Evolutionary conservation across 2,329 filamentous ascomycete species (phyloP), one percentile per base, ranked within the genome.

Genomic region (Venturia nashicola): DNA sequence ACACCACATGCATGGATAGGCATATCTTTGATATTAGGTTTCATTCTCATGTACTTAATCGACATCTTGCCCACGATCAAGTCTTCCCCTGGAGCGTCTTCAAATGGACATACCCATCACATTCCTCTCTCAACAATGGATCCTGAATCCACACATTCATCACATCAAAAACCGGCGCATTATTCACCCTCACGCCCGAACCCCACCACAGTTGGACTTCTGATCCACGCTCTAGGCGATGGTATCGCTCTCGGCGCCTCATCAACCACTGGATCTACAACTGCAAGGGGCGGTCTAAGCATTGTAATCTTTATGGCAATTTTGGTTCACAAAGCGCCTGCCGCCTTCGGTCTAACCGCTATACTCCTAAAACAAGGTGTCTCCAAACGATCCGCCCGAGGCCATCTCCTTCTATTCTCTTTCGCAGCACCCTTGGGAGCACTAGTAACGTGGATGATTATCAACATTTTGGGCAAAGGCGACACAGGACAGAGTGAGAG

Each of bases 281-380:
- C 86, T 3, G 85, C 85, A 66, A 87, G 88, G 32, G 12, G 63
- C 61, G 40, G n/a, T 32, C 78, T 99, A 12, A 91, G 90, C 43
- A 85, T 97, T 66, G 90, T 99, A 69, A 91, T 99, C 46, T 99
- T 99, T 74, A 76, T 96, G 48, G 94, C 94, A 12, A 94, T 99
- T 69, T 95, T 99, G 89, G 85, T 97, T 6, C 94, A 99, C 76
- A 99, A 97, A 77, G 93, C 91, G 1, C 93, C 92, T 0, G 94
- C 94, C 1, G 92, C 94, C 0, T 99, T 99, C 77, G 94, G 94
- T 0, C 78, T 99, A 59, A 97, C 93, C 0, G 92, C 91, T 1
- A 85, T 97, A 1, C 77, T 99, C 59, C 79, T 99, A 59, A 95
- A 93, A 74, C 91, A 97, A 72, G 94, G 94, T 0, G 79, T 97